Evolutionary conservation across 768 basidiomycete species (phyloP).

Genomic region (Polyporus arcularius): DNA sequence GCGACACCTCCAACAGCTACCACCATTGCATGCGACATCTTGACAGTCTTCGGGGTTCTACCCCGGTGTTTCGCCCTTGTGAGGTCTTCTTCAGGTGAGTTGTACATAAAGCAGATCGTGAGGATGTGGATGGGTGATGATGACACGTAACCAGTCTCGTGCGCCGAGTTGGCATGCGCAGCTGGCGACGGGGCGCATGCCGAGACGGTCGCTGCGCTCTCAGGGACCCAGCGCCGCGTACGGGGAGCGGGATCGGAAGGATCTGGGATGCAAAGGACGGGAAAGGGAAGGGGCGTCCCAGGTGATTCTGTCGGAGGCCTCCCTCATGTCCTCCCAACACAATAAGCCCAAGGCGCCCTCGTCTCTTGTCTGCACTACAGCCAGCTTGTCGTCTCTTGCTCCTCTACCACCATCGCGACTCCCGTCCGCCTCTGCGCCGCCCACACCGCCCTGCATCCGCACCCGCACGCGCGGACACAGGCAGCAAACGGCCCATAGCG

Average conservation of each 20-base stretch:
- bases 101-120: slow-evolving; percentile 10
- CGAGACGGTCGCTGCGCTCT: no score
- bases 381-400: slow-evolving; percentile 3
- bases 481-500: neutral
- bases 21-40: neutral
- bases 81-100: slow-evolving; percentile 4
- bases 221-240: no score
- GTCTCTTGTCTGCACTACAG: slow-evolving; percentile 2
- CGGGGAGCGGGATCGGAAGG: no score
- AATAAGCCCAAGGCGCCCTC: slow-evolving; percentile 19
- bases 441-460: neutral
- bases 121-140: neutral
- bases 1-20: no score
- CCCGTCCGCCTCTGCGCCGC: neutral
- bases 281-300: neutral
- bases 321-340: slow-evolving; percentile 12
- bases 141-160: neutral
- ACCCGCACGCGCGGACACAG: neutral
- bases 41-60: no score
- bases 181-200: no score
- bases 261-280: no score
- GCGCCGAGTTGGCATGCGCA: no score
- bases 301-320: neutral
- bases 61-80: no score
- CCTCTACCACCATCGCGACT: slow-evolving; percentile 17